These are phyloP conservation scores for Solanum medicagineum DNA, from an alignment of 257 asterid genomes.

Conservation along the genomic window DNA sequence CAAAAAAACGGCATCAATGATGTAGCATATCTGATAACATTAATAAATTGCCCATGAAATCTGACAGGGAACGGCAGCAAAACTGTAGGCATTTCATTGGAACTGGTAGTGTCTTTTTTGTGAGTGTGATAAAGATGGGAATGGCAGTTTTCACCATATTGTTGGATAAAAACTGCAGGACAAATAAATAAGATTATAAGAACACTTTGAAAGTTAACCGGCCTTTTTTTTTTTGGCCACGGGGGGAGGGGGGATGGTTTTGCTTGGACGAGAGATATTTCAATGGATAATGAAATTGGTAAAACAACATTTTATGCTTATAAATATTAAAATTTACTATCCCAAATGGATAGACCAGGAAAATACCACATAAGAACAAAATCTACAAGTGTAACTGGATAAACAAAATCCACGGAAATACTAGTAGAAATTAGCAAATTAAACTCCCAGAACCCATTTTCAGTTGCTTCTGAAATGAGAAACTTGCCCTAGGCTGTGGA, in stretches of 20 bases:
- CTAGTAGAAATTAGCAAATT: neutral
- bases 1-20: neutral
- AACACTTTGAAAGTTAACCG: too few species aligned
- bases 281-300: neutral
- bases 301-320: neutral
- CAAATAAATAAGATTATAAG: too few species aligned
- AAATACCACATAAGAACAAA: neutral
- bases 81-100: neutral
- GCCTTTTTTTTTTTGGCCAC: too few species aligned
- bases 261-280: neutral
- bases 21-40: neutral
- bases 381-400: neutral
- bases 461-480: neutral
- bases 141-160: too few species aligned
- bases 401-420: neutral
- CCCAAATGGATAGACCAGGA: neutral
- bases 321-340: neutral
- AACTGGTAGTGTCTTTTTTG: neutral
- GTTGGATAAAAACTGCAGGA: too few species aligned
- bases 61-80: neutral
- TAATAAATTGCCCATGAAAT: neutral
- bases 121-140: neutral
- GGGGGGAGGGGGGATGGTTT: too few species aligned
- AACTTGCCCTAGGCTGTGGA: constrained; percentile 86
- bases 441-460: neutral